Evolutionary conservation across 345 rosid genomes (phyloP), one percentile per base, ranked within the genome.

Genomic region (Microcos paniculata): DNA sequence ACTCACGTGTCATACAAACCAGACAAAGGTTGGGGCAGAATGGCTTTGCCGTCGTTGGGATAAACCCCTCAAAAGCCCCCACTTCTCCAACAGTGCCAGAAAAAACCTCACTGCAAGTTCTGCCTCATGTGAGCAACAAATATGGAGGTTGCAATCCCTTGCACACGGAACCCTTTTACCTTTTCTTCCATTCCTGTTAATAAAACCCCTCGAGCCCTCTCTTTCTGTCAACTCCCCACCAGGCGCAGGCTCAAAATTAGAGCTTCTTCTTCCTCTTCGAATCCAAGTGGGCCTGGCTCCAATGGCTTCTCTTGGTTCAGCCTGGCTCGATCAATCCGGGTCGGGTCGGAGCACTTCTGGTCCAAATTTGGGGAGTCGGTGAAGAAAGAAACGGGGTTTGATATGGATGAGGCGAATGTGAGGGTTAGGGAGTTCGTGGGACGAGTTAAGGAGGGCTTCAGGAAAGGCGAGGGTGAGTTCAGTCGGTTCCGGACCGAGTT

Each of bases 331-430:
- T 83, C 91, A 8, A 33, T 90, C 56, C 87, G 83, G n/a, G 49
- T 80, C 13, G 92, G 91, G 45, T 84, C 84, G 24, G 85, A 86
- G 80, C 80, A 85, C 49, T 86, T 90, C 76, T 85, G 85, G 81
- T 80, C 84, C 65, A 88, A 87, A 77, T 66, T 92, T 19, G 83
- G 88, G 9, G 89, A 90, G 74, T 79, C 94, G 3, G 83, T 87
- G 79, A 88, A 85, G 86, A 89, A 69, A 83, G 97, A 92, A 82
- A 86, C 80, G 65, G 97, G 93, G 68, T 78, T 95, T 79, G 93
- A 91, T 80, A 33, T 84, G 74, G 91, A 81, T 42, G 83, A 77
- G 62, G 82, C 85, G 58, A 75, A 77, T 74, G 82, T 75, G 82
- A 86, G 73, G 77, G 79, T 83, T 51, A 76, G 80, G 68, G 87